These are phyloP conservation scores for Sporothrix phasma DNA, from an alignment of 2,329 filamentous ascomycete genomes.

Conservation along the genomic window DNA sequence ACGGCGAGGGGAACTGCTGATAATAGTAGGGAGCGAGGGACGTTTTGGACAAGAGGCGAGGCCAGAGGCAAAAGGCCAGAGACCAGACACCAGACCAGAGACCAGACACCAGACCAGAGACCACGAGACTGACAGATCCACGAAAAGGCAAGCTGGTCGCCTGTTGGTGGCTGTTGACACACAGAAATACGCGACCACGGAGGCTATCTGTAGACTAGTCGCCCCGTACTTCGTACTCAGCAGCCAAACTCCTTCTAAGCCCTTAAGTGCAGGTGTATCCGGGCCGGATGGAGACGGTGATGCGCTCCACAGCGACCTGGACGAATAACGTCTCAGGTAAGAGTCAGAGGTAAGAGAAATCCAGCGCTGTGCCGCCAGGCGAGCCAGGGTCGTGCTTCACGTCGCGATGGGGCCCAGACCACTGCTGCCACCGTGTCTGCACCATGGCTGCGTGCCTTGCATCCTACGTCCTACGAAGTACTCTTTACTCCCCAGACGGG, in stretches of 20 bases:
- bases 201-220: constrained; percentile 8
- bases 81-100: not conserved
- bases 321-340: constrained; percentile 1
- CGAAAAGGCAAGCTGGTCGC: not conserved
- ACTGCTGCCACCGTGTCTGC: not conserved
- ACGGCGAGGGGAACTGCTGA: not conserved
- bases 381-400: not conserved
- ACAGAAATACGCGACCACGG: constrained; percentile 2
- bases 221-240: not conserved
- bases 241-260: constrained; percentile 32
- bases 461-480: no score
- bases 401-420: not conserved
- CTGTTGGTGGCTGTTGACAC: constrained; percentile 8
- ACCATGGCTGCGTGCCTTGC: not conserved
- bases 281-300: constrained; percentile 17
- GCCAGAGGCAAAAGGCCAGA: not conserved
- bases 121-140: not conserved
- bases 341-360: not conserved
- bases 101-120: not conserved
- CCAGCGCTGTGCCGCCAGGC: not conserved
- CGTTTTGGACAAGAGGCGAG: not conserved
- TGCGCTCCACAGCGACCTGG: not conserved
- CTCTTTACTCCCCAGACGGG: not conserved
- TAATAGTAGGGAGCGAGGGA: constrained; percentile 10
- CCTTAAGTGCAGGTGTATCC: constrained; percentile 49